A percentile compares a stretch with the other conserved stretches of the same genome.
Conservation (phyloP, 805 yeast genomes). For the Kodamaea leandrae region DNA sequence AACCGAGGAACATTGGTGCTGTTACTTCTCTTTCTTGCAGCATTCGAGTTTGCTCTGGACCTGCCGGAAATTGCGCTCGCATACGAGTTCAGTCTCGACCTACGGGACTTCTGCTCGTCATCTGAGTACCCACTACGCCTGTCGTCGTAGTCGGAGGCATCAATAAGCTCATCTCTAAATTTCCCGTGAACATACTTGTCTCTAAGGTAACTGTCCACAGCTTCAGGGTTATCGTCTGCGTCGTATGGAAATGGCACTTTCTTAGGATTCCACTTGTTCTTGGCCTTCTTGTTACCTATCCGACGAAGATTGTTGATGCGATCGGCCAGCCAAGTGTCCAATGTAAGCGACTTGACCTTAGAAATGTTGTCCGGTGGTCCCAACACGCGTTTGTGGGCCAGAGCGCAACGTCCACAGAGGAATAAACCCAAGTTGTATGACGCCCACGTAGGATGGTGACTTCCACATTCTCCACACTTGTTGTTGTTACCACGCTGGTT, state of each 20-base stretch:
- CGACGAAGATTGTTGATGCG: constrained; percentile 48
- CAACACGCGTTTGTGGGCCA: constrained; percentile 62
- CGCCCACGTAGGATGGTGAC: constrained; percentile 63
- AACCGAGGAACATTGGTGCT: constrained; percentile 34
- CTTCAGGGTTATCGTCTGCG: constrained; percentile 60
- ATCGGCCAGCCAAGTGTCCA: constrained; percentile 63
- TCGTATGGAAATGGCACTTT: constrained; percentile 70
- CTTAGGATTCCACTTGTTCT: constrained; percentile 64
- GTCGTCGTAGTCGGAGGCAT: constrained; percentile 35
- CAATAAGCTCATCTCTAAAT: constrained; percentile 45
- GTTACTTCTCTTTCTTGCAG: constrained; percentile 14
- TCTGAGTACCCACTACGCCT: constrained; percentile 21
- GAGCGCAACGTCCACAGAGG: constrained; percentile 83
- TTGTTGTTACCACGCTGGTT: constrained; percentile 59
- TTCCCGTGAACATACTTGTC: constrained; percentile 68
- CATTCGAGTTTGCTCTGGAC: constrained; percentile 16
- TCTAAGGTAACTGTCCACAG: constrained; percentile 56
- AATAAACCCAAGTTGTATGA: constrained; percentile 59
- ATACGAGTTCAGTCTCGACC: constrained; percentile 9
- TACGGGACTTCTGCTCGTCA: constrained; percentile 16
- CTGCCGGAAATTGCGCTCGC: constrained; percentile 13
- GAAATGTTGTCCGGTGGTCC: constrained; percentile 51
- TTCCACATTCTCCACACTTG: constrained; percentile 77
- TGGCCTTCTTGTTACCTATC: constrained; percentile 64
- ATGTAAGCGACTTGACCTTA: constrained; percentile 65